phyloP scores from a whole-genome alignment of 345 rosid species.

The Citrus glauca region DNA sequence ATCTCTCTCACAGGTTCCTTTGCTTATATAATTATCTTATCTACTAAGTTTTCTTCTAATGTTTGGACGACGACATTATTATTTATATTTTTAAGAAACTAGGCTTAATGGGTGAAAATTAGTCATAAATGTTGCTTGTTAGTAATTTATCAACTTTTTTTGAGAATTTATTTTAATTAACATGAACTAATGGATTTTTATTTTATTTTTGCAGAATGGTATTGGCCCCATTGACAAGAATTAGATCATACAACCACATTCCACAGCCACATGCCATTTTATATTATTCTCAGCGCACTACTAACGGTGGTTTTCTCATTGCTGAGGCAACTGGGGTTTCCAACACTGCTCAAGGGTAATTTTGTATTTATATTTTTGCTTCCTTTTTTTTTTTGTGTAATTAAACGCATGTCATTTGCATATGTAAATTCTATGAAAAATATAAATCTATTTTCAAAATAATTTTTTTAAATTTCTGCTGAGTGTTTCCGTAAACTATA shows the following conservation, averaged over 20 bases:
- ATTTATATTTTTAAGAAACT: too few relatives aligned
- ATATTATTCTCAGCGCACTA: background rate
- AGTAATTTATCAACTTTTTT: background rate
- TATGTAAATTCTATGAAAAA: background rate
- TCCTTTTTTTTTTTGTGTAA: background rate
- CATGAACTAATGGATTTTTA: too few relatives aligned
- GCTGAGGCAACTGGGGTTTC: background rate
- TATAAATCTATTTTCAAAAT: too few relatives aligned
- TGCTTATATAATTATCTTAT: too few relatives aligned
- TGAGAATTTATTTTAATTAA: too few relatives aligned
- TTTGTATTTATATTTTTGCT: background rate
- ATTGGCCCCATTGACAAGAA: background rate
- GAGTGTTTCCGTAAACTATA: too few relatives aligned
- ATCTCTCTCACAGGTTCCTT: constrained; percentile 19
- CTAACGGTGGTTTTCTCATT: background rate
- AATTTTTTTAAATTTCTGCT: too few relatives aligned
- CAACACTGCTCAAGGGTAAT: background rate
- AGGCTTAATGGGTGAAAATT: background rate
- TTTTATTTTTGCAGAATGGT: background rate
- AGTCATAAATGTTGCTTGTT: background rate
- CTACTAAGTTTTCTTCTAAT: too few relatives aligned
- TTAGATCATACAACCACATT: background rate
- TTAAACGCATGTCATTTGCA: background rate
- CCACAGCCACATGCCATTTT: background rate
- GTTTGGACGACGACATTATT: too few relatives aligned